phyloP scores from a whole-genome alignment of 2,329 filamentous ascomycete genomes.

The Nectriaceae sp. region DNA sequence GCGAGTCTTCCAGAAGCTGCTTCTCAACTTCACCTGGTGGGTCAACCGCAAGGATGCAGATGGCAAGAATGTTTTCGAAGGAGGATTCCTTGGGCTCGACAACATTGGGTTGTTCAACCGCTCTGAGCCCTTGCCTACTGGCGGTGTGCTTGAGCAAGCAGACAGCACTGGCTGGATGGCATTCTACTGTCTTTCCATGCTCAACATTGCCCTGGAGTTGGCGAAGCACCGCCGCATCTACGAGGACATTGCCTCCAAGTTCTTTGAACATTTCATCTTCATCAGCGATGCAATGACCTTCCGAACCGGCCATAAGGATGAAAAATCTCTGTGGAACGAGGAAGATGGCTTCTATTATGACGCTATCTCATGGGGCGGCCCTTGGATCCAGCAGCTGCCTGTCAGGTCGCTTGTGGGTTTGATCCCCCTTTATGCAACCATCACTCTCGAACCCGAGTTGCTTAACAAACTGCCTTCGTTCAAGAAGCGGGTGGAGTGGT shows the following conservation, averaged over 20 bases:
- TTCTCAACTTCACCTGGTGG: conserved; percentile 99
- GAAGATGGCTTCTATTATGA: conserved; percentile 98
- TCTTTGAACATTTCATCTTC: conserved; percentile 98
- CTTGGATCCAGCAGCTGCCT: conserved; percentile 89
- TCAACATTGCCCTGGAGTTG: conserved; percentile 93
- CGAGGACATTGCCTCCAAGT: conserved; percentile 96
- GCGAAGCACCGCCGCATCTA: conserved; percentile 94
- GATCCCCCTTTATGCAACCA: conserved; percentile 88
- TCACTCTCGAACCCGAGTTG: conserved; percentile 90
- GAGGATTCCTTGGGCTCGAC: conserved; percentile 91
- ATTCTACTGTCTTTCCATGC: conserved; percentile 94
- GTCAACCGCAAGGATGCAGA: conserved; percentile 94
- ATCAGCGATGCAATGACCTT: conserved; percentile 98
- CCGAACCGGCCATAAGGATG: conserved; percentile 67
- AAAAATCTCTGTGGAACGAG: conserved; percentile 93
- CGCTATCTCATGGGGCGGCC: conserved; percentile 93
- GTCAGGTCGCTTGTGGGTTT: conserved; percentile 90
- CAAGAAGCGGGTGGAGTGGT: conserved; percentile 93
- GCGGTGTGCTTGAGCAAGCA: conserved; percentile 90
- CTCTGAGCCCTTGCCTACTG: conserved; percentile 90
- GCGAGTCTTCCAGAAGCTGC: conserved; percentile 91
- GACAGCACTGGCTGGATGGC: conserved; percentile 99
- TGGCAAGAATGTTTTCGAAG: conserved; percentile 96
- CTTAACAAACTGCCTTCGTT: conserved; percentile 90
- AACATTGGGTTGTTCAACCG: conserved; percentile 98